A percentile compares a stretch with the other conserved stretches of the same genome.
Evolutionary conservation across 352 stramenopile species (phyloP).

Genomic region (Globisporangium spiculum): DNA sequence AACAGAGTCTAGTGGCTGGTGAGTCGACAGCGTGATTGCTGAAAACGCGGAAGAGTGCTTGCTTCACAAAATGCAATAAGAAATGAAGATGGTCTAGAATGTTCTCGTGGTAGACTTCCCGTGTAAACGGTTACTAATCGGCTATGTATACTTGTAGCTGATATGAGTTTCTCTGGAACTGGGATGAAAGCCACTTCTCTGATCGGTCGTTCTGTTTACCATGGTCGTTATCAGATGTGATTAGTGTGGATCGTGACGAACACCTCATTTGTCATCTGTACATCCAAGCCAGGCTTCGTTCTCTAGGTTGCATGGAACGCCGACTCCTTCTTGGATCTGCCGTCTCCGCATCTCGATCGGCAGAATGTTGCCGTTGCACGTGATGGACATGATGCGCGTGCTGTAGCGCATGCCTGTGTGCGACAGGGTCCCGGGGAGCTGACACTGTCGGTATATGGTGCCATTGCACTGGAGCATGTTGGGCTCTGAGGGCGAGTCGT

Average conservation of each 20-base stretch:
- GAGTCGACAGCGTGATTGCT: background rate
- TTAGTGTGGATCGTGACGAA: background rate
- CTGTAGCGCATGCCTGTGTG: constrained; percentile 24
- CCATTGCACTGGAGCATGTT: constrained; percentile 13
- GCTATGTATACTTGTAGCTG: background rate
- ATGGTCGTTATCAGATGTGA: background rate
- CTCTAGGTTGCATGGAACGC: background rate
- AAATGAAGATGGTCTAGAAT: background rate
- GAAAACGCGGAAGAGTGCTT: background rate
- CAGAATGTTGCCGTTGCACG: constrained; percentile 7
- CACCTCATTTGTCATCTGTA: background rate
- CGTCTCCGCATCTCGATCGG: constrained; percentile 6
- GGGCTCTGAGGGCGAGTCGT: background rate
- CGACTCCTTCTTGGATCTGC: background rate
- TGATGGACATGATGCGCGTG: constrained; percentile 8
- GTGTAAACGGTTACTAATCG: background rate
- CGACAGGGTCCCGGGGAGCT: background rate
- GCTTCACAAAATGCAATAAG: background rate
- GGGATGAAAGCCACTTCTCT: background rate
- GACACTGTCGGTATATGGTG: constrained; percentile 2
- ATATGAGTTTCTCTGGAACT: background rate
- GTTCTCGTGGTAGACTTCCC: background rate
- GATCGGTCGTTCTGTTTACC: background rate
- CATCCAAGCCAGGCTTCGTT: constrained; percentile 4
- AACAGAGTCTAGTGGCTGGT: background rate